phyloP scores from a whole-genome alignment of 2,329 filamentous ascomycete species.

The Colletotrichum limetticola region DNA sequence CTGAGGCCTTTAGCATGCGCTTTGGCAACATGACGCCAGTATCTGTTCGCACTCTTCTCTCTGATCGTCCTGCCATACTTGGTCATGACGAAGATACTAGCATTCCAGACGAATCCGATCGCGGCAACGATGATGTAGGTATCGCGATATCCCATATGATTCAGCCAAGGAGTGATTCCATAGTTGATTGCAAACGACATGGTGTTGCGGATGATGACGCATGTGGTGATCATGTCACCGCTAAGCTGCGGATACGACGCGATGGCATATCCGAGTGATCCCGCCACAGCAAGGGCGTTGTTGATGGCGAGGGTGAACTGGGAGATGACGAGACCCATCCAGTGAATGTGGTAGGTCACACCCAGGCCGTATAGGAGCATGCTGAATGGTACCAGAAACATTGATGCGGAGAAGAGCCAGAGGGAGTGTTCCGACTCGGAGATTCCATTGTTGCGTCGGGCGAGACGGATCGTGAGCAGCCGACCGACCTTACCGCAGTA shows the following conservation, averaged over 20 bases:
- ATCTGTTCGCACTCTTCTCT: slow-evolving; percentile 48
- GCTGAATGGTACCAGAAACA: slow-evolving; percentile 52
- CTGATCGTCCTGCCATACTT: slow-evolving; percentile 57
- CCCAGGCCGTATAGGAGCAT: slow-evolving; percentile 54
- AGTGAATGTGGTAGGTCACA: slow-evolving; percentile 43
- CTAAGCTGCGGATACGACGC: slow-evolving; percentile 44
- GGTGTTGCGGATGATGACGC: slow-evolving; percentile 49
- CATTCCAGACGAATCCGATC: slow-evolving; percentile 48
- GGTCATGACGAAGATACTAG: slow-evolving; percentile 56
- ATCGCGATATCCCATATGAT: slow-evolving; percentile 49
- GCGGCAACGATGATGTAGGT: slow-evolving; percentile 50
- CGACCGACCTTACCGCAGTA: slow-evolving; percentile 50
- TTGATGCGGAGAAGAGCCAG: slow-evolving; percentile 42
- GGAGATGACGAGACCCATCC: slow-evolving; percentile 43
- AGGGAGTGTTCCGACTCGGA: slow-evolving; percentile 54
- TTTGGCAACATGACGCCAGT: slow-evolving; percentile 49
- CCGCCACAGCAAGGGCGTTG: slow-evolving; percentile 40
- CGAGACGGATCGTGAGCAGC: slow-evolving; percentile 49
- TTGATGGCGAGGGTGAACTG: slow-evolving; percentile 42
- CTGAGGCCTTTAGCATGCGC: slow-evolving; percentile 37
- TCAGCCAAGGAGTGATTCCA: slow-evolving; percentile 45
- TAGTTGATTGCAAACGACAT: slow-evolving; percentile 47
- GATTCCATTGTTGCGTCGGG: slow-evolving; percentile 52
- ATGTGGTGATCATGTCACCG: slow-evolving; percentile 43
- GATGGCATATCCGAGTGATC: slow-evolving; percentile 44